These are phyloP conservation scores for Candida freyschussii DNA, from an alignment of 1,139 yeast species.

Conservation along the genomic window DNA sequence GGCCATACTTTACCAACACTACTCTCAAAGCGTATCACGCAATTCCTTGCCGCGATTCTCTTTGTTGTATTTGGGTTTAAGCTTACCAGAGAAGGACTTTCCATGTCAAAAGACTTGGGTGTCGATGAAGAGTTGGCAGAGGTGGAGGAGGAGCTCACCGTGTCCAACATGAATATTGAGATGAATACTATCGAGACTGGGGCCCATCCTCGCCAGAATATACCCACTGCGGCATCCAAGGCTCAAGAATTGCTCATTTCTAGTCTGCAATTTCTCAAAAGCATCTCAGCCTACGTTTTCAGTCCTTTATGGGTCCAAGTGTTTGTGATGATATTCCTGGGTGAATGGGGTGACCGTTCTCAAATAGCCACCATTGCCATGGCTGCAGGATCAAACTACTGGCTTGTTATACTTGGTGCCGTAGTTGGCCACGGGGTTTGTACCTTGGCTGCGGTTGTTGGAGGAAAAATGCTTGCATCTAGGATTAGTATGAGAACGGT, in stretches of 20 bases:
- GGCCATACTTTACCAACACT: slow-evolving; percentile 90
- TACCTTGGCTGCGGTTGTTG: slow-evolving; percentile 87
- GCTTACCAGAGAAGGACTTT: slow-evolving; percentile 73
- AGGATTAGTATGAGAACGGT: slow-evolving; percentile 88
- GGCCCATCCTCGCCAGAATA: slow-evolving; percentile 36
- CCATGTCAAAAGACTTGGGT: slow-evolving; percentile 76
- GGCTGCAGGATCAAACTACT: slow-evolving; percentile 95
- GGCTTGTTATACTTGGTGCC: slow-evolving; percentile 88
- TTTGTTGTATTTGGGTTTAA: slow-evolving; percentile 81
- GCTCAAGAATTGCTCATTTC: slow-evolving; percentile 2
- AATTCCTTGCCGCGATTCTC: slow-evolving; percentile 72
- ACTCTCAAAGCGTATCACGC: slow-evolving; percentile 75
- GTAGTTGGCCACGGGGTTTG: slow-evolving; percentile 88
- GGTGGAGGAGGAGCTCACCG: slow-evolving; percentile 88
- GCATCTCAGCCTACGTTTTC: slow-evolving; percentile 34
- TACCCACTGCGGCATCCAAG: slow-evolving; percentile 5
- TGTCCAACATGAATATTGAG: slow-evolving; percentile 49
- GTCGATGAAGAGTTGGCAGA: slow-evolving; percentile 95
- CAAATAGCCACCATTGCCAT: slow-evolving; percentile 97
- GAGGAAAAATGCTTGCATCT: slow-evolving; percentile 87
- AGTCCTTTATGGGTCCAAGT: slow-evolving; percentile 95
- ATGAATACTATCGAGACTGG: slow-evolving; percentile 51
- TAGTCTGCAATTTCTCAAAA: slow-evolving; percentile 4
- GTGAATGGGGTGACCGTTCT: slow-evolving; percentile 99
- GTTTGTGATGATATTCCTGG: slow-evolving; percentile 91